phyloP scores from a whole-genome alignment of 2,329 filamentous ascomycete species.

The Alternaria longipes region DNA sequence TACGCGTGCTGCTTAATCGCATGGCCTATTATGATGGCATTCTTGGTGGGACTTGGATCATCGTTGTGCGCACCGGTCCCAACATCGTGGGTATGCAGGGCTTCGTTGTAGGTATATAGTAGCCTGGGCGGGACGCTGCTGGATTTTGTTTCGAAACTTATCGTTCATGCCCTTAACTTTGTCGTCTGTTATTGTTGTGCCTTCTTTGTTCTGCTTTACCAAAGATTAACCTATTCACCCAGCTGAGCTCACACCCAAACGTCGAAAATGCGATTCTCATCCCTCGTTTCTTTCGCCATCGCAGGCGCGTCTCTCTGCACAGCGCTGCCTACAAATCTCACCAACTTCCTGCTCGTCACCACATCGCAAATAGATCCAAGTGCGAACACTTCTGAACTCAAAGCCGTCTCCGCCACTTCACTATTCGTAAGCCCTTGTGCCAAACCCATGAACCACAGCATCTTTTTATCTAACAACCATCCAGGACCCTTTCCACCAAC shows the following conservation, averaged over 20 bases:
- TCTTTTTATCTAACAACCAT: not conserved
- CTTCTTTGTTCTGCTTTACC: not conserved
- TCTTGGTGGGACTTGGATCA: not conserved
- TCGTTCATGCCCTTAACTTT: not conserved
- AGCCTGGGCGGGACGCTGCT: not conserved
- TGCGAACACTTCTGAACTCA: slow-evolving; percentile 43
- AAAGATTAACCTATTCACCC: not conserved
- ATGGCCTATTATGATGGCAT: not conserved
- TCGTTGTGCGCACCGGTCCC: not conserved
- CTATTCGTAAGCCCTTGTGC: slow-evolving; percentile 41
- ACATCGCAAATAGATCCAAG: slow-evolving; percentile 39
- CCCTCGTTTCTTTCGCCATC: slow-evolving; percentile 13
- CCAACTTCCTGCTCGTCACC: slow-evolving; percentile 54
- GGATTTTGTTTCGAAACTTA: not conserved
- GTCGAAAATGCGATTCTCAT: slow-evolving; percentile 27
- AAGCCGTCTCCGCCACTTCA: slow-evolving; percentile 50
- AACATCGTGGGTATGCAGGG: not conserved
- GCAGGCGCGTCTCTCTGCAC: slow-evolving; percentile 11
- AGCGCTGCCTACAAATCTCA: slow-evolving; percentile 27
- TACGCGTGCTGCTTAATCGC: not conserved
- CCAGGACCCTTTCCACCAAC: slow-evolving; percentile 46
- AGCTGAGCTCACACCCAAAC: not conserved
- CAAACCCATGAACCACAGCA: not conserved
- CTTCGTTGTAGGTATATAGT: not conserved
- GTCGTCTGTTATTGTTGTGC: not conserved